Evolutionary conservation across 768 basidiomycete species (phyloP).

Genomic region (Leucosporidium yakuticum): DNA sequence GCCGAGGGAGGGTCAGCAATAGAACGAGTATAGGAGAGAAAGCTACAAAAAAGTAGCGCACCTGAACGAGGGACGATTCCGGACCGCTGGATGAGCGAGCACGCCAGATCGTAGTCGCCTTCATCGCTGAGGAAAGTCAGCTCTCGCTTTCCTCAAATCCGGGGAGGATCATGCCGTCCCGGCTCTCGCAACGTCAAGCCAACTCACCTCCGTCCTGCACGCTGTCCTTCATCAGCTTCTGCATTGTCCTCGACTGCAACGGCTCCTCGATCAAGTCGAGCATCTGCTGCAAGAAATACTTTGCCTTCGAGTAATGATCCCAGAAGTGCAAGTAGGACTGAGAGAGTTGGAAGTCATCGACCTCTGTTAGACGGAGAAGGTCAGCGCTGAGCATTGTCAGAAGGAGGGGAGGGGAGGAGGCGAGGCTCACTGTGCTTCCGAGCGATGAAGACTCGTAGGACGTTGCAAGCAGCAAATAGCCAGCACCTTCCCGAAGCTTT

Average conservation of each 20-base stretch:
- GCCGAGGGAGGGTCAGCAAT: background rate
- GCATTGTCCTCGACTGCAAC: background rate
- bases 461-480: constrained; percentile 37
- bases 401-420: constrained; percentile 43
- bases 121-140: background rate
- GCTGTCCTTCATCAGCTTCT: background rate
- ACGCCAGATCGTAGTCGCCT: constrained; percentile 69
- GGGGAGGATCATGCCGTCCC: too few species aligned
- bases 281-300: background rate
- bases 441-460: constrained; percentile 75
- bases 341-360: constrained; percentile 84
- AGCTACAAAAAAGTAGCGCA: too few species aligned
- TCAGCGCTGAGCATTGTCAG: too few species aligned
- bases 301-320: constrained; percentile 77
- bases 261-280: constrained; percentile 4
- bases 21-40: too few species aligned
- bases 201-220: background rate
- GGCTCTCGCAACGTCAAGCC: too few species aligned
- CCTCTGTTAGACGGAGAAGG: too few species aligned
- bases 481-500: background rate
- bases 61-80: constrained; percentile 72
- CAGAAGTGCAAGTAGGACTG: constrained; percentile 72
- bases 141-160: background rate
- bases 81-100: constrained; percentile 66
- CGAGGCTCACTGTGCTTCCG: constrained; percentile 49